A percentile compares a stretch with the other conserved stretches of the same genome.
phyloP scores from a whole-genome alignment of 805 yeast species.

The Saccharomycopsis sp. region DNA sequence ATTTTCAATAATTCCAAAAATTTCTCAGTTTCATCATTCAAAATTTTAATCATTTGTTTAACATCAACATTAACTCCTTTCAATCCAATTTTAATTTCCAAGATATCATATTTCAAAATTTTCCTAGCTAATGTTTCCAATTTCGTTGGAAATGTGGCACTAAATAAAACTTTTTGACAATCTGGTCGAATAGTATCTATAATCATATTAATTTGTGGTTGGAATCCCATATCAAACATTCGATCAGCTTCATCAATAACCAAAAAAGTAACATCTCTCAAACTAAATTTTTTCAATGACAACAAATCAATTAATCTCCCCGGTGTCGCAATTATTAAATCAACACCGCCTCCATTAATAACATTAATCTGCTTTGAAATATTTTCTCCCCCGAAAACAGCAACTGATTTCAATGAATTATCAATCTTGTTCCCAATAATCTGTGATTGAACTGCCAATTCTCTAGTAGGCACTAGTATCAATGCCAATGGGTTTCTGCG shows the following conservation, averaged over 20 bases:
- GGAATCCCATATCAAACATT: constrained; percentile 95
- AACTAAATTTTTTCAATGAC: constrained; percentile 48
- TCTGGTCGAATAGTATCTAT: constrained; percentile 75
- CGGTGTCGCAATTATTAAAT: constrained; percentile 87
- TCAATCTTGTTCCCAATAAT: constrained; percentile 59
- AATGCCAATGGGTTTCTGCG: constrained; percentile 76
- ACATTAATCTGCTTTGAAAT: constrained; percentile 17
- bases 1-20: constrained; percentile 47
- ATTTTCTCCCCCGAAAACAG: constrained; percentile 57
- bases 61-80: constrained; percentile 79
- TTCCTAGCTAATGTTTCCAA: constrained; percentile 70
- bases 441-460: constrained; percentile 77
- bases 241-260: constrained; percentile 95
- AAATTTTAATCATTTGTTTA: constrained; percentile 59
- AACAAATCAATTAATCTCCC: constrained; percentile 88
- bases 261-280: constrained; percentile 54
- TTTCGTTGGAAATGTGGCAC: constrained; percentile 86
- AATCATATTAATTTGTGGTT: constrained; percentile 85
- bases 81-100: constrained; percentile 75
- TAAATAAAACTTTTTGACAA: constrained; percentile 80
- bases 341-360: constrained; percentile 25
- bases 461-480: constrained; percentile 87
- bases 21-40: constrained; percentile 47
- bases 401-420: constrained; percentile 40
- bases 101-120: constrained; percentile 48